Evolutionary conservation across 1,139 yeast species (phyloP).

Genomic region (Yamadazyma mexicana): DNA sequence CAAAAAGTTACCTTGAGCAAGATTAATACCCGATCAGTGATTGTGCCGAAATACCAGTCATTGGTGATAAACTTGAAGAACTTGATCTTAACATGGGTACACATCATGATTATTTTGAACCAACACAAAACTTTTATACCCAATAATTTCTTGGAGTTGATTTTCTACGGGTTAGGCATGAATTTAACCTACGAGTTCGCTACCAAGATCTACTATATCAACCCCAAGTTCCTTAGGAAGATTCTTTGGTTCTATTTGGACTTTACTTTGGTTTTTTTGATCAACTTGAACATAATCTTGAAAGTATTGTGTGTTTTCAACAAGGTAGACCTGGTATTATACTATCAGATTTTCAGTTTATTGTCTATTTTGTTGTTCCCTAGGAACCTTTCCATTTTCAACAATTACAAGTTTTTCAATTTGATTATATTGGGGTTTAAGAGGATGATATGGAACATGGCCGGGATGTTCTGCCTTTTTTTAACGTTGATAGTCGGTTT

Average conservation of each 20-base stretch:
- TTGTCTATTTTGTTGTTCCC: conserved; percentile 58
- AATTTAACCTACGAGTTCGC: conserved; percentile 39
- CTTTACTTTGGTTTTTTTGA: conserved; percentile 29
- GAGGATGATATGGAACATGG: conserved; percentile 55
- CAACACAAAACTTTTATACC: conserved; percentile 19
- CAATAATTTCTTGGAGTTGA: conserved; percentile 18
- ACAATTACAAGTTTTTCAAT: conserved; percentile 55
- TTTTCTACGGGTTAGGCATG: conserved; percentile 37
- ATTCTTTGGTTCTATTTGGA: conserved; percentile 46
- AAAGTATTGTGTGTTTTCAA: conserved; percentile 17
- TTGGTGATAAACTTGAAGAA: conserved; percentile 41
- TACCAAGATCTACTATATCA: conserved; percentile 44
- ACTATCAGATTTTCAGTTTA: conserved; percentile 39
- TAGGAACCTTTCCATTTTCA: conserved; percentile 53
- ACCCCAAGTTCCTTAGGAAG: conserved; percentile 36
- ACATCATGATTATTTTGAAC: conserved; percentile 31
- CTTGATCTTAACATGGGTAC: conserved; percentile 31
- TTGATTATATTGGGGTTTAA: conserved; percentile 53
- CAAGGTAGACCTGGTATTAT: conserved; percentile 15
- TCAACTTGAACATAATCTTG: conserved; percentile 31
- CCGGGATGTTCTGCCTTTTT: conserved; percentile 53
- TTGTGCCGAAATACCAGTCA: conserved; percentile 46
- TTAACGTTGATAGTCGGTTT: conserved; percentile 57
- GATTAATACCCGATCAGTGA: conserved; percentile 31
- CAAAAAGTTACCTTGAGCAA: conserved; percentile 30